These are phyloP conservation scores for Trypanosoma cruzi DNA, from an alignment of 208 protist genomes.

Conservation along the genomic window DNA sequence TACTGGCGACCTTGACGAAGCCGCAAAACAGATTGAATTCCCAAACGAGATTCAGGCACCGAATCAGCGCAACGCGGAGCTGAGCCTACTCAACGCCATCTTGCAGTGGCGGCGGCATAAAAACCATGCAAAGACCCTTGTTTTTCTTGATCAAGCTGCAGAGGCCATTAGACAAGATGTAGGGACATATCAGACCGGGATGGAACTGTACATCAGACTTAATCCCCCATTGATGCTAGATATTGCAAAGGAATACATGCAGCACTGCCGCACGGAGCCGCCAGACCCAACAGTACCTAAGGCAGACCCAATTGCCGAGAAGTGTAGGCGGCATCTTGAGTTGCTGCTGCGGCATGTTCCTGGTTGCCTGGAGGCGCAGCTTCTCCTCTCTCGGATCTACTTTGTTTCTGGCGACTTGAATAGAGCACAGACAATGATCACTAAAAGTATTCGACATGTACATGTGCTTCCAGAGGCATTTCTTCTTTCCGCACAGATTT, in stretches of 20 bases:
- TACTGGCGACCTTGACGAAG: slow-evolving; percentile 75
- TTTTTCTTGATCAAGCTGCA: slow-evolving; percentile 78
- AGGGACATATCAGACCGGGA: slow-evolving; percentile 29
- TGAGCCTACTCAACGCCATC: slow-evolving; percentile 79
- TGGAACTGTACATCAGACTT: slow-evolving; percentile 74
- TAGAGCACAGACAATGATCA: slow-evolving; percentile 71
- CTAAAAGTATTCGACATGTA: slow-evolving; percentile 69
- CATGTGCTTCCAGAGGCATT: slow-evolving; percentile 79
- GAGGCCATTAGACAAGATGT: slow-evolving; percentile 72
- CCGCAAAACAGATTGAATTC: slow-evolving; percentile 84
- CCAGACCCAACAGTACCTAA: slow-evolving; percentile 63
- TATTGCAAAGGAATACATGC: slow-evolving; percentile 86
- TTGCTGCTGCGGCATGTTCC: slow-evolving; percentile 79
- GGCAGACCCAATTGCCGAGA: slow-evolving; percentile 66
- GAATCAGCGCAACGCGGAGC: slow-evolving; percentile 76
- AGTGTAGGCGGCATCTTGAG: slow-evolving; percentile 75
- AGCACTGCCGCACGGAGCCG: slow-evolving; percentile 89
- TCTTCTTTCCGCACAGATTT: slow-evolving; percentile 92
- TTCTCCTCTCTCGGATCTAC: slow-evolving; percentile 82
- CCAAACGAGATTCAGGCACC: slow-evolving; percentile 88
- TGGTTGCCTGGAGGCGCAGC: slow-evolving; percentile 86
- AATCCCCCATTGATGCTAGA: slow-evolving; percentile 84
- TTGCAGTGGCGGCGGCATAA: slow-evolving; percentile 69
- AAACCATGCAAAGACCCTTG: slow-evolving; percentile 62
- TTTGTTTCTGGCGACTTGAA: slow-evolving; percentile 86